phyloP scores from a whole-genome alignment of 2,329 filamentous ascomycete genomes.

The Monosporascus sp. region DNA sequence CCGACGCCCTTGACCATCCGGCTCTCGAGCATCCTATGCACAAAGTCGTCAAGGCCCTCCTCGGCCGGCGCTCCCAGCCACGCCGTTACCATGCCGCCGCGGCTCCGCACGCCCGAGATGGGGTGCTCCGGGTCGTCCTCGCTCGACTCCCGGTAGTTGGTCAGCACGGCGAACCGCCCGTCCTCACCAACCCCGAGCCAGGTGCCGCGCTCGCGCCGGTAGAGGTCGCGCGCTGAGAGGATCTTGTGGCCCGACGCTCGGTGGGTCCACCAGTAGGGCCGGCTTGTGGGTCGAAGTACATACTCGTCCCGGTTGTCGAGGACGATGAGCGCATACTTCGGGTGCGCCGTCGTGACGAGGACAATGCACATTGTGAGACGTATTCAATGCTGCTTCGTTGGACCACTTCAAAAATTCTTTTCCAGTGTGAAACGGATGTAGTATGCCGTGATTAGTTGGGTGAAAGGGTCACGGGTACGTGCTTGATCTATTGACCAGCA shows the following conservation, averaged over 20 bases:
- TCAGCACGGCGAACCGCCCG: slow-evolving; percentile 59
- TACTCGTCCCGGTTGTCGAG: slow-evolving; percentile 76
- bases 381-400: neutral
- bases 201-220: slow-evolving; percentile 57
- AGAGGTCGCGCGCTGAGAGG: slow-evolving; percentile 57
- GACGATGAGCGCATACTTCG: slow-evolving; percentile 67
- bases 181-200: slow-evolving; percentile 59
- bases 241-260: slow-evolving; percentile 37
- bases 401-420: neutral
- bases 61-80: slow-evolving; percentile 49
- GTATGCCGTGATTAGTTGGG: too few relatives aligned
- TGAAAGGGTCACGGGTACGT: too few relatives aligned
- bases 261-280: slow-evolving; percentile 59
- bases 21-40: slow-evolving; percentile 46
- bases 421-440: too few relatives aligned
- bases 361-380: slow-evolving; percentile 66
- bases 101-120: slow-evolving; percentile 49
- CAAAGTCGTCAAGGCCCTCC: slow-evolving; percentile 45
- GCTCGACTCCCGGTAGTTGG: slow-evolving; percentile 58
- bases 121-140: slow-evolving; percentile 45
- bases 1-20: slow-evolving; percentile 55
- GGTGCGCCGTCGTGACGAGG: slow-evolving; percentile 69
- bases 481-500: too few relatives aligned
- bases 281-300: slow-evolving; percentile 58
- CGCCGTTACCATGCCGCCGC: slow-evolving; percentile 59